These are phyloP conservation scores for Phytophthora chlamydospora DNA, from an alignment of 352 stramenopile species.

Conservation along the genomic window DNA sequence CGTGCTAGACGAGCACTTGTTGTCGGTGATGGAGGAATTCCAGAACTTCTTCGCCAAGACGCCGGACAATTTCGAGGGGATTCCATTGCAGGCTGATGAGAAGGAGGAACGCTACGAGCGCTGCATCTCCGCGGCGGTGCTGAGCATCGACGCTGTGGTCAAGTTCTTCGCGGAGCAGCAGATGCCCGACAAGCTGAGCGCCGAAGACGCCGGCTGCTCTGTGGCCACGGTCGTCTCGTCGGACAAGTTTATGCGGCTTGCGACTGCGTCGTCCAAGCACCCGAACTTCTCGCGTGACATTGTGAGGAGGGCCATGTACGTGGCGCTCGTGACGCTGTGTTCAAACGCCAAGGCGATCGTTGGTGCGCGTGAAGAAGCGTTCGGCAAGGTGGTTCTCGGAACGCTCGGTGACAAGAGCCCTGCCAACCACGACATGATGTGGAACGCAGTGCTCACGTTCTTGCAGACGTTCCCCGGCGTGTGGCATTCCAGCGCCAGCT, in stretches of 20 bases:
- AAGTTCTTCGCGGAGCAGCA: slow-evolving; percentile 50
- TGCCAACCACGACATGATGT: slow-evolving; percentile 73
- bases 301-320: slow-evolving; percentile 73
- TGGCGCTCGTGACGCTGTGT: slow-evolving; percentile 60
- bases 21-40: slow-evolving; percentile 65
- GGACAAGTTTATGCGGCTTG: slow-evolving; percentile 65
- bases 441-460: slow-evolving; percentile 78
- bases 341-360: slow-evolving; percentile 49
- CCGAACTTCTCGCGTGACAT: slow-evolving; percentile 73
- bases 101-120: slow-evolving; percentile 79
- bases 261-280: slow-evolving; percentile 73
- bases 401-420: slow-evolving; percentile 73
- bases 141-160: slow-evolving; percentile 66
- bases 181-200: slow-evolving; percentile 47
- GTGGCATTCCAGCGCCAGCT: slow-evolving; percentile 46
- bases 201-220: slow-evolving; percentile 39
- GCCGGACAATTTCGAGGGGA: slow-evolving; percentile 63
- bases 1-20: slow-evolving; percentile 49
- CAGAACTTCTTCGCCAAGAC: slow-evolving; percentile 68
- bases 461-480: slow-evolving; percentile 57
- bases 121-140: slow-evolving; percentile 64
- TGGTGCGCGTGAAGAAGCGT: slow-evolving; percentile 52
- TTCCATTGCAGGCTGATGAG: slow-evolving; percentile 65
- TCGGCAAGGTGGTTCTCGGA: slow-evolving; percentile 75
- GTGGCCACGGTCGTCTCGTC: slow-evolving; percentile 61